Conservation (phyloP, 2,329 filamentous ascomycete genomes). For the Pseudocercospora macadamiae region DNA sequence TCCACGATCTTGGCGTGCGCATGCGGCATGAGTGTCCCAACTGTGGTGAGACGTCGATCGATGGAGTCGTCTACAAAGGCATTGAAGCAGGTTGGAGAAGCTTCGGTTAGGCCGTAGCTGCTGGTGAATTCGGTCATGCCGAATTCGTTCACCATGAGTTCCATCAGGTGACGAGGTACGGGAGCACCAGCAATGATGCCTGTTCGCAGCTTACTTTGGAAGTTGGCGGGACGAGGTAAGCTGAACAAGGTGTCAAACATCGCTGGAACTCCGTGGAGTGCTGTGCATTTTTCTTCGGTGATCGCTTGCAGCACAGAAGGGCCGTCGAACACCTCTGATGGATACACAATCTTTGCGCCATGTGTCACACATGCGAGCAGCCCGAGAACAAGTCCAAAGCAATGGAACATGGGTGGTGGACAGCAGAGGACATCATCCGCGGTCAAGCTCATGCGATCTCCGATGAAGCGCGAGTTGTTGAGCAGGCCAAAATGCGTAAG, state of each 20-base stretch:
- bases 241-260: slow-evolving; percentile 73
- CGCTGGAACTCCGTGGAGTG: slow-evolving; percentile 76
- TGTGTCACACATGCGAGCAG: slow-evolving; percentile 73
- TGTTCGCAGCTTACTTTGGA: slow-evolving; percentile 61
- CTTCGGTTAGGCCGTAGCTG: slow-evolving; percentile 68
- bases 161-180: slow-evolving; percentile 75
- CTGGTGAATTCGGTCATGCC: slow-evolving; percentile 73
- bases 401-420: slow-evolving; percentile 83
- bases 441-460: slow-evolving; percentile 72
- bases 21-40: slow-evolving; percentile 76
- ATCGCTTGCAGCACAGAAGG: slow-evolving; percentile 68
- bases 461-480: slow-evolving; percentile 43
- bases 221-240: slow-evolving; percentile 51
- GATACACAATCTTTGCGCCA: slow-evolving; percentile 75
- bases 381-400: slow-evolving; percentile 79
- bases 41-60: slow-evolving; percentile 68
- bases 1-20: slow-evolving; percentile 75
- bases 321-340: slow-evolving; percentile 72
- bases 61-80: slow-evolving; percentile 74
- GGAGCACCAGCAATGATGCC: slow-evolving; percentile 80
- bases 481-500: slow-evolving; percentile 54
- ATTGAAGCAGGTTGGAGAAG: slow-evolving; percentile 79
- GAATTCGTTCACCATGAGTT: slow-evolving; percentile 69
- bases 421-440: slow-evolving; percentile 73
- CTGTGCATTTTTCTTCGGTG: slow-evolving; percentile 57